These are phyloP conservation scores for Quercus suber DNA, from an alignment of 306 rosid species.

Conservation along the genomic window DNA sequence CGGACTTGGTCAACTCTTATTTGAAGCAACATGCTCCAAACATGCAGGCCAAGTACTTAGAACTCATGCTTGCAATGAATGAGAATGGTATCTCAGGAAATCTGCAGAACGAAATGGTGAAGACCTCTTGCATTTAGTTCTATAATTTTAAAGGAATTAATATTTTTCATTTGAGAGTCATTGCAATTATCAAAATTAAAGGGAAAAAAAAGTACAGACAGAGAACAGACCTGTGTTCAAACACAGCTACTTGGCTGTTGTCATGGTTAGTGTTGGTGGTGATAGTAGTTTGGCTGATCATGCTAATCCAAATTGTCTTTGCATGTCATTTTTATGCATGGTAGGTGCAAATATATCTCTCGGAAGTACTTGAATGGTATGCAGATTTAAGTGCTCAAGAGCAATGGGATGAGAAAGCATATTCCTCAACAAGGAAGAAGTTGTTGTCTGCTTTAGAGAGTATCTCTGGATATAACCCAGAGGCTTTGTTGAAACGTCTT, in stretches of 20 bases:
- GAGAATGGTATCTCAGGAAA: slow-evolving; percentile 87
- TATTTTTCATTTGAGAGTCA: background rate
- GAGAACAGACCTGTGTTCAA: background rate
- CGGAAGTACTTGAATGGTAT: slow-evolving; percentile 93
- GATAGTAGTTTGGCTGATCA: background rate
- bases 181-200: background rate
- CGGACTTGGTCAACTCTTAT: slow-evolving; percentile 94
- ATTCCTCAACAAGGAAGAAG: slow-evolving; percentile 78
- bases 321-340: slow-evolving; percentile 32
- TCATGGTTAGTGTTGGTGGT: background rate
- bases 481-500: slow-evolving; percentile 76
- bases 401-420: slow-evolving; percentile 85
- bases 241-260: background rate
- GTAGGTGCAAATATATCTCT: slow-evolving; percentile 84
- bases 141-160: background rate
- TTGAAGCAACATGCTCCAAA: slow-evolving; percentile 96
- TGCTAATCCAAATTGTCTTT: slow-evolving; percentile 2
- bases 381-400: slow-evolving; percentile 66
- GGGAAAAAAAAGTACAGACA: no score
- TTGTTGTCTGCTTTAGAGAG: slow-evolving; percentile 77
- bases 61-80: slow-evolving; percentile 97
- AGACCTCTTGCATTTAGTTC: slow-evolving; percentile 24
- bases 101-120: slow-evolving; percentile 98
- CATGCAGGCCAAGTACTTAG: slow-evolving; percentile 92
- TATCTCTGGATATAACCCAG: slow-evolving; percentile 86